Evolutionary conservation across 208 protist genomes (phyloP).

Genomic region (Entamoeba histolytica): DNA sequence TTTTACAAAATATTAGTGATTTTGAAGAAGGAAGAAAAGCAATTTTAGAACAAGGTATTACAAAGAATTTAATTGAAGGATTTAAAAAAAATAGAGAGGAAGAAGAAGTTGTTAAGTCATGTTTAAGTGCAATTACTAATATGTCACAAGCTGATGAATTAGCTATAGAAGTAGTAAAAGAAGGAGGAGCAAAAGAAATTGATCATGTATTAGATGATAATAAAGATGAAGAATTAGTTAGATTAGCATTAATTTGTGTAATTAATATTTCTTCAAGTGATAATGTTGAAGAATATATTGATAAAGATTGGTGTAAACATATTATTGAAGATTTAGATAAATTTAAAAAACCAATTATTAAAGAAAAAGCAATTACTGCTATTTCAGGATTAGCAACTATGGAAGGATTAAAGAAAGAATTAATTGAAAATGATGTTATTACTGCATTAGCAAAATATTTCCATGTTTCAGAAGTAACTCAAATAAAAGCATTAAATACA

Average conservation of each 20-base stretch:
- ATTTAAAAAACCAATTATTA: background rate
- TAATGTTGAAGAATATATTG: background rate
- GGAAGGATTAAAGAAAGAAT: background rate
- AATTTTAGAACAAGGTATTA: background rate
- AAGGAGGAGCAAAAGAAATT: background rate
- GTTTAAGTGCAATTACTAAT: background rate
- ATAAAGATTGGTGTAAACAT: background rate
- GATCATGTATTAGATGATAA: background rate
- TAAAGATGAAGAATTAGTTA: background rate
- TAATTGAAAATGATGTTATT: background rate
- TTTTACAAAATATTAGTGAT: background rate
- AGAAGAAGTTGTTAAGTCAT: background rate
- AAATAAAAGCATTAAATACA: background rate
- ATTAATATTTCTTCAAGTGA: background rate
- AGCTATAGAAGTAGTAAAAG: background rate
- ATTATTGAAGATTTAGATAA: background rate
- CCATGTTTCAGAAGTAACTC: background rate
- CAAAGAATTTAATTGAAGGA: background rate
- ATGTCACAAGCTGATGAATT: background rate
- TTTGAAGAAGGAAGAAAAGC: background rate
- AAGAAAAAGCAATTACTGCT: background rate
- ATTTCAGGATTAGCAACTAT: background rate
- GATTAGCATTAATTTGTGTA: background rate
- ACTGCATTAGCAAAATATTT: background rate
- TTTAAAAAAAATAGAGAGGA: background rate